Evolutionary conservation across 2,329 filamentous ascomycete species (phyloP).

Genomic region (Hypoxylon sp.): DNA sequence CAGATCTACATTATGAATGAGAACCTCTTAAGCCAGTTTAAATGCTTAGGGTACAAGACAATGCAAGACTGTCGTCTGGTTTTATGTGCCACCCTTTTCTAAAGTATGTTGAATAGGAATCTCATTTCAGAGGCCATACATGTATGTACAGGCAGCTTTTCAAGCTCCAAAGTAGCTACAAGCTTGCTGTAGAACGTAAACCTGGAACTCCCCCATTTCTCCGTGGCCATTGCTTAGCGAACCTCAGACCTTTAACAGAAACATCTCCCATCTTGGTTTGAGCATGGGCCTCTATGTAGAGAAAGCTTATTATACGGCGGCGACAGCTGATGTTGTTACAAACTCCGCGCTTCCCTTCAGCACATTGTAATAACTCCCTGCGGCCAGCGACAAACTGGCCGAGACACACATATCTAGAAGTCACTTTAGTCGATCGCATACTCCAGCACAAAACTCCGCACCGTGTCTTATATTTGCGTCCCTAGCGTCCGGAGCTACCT

Average conservation of each 20-base stretch:
- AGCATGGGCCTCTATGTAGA: slow-evolving; percentile 20
- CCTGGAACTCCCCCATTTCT: slow-evolving; percentile 7
- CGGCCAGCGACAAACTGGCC: slow-evolving; percentile 6
- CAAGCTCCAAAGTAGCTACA: slow-evolving; percentile 3
- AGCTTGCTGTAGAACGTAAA: slow-evolving; percentile 5
- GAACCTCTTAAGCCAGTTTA: neutral
- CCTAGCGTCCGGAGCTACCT: slow-evolving; percentile 11
- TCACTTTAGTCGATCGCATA: slow-evolving; percentile 15
- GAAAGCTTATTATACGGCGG: slow-evolving; percentile 35
- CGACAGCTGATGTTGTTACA: slow-evolving; percentile 41
- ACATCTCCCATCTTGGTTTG: slow-evolving; percentile 10
- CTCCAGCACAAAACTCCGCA: slow-evolving; percentile 34
- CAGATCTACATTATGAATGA: neutral
- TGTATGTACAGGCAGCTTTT: slow-evolving; percentile 5
- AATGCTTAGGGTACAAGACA: neutral
- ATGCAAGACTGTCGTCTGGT: neutral
- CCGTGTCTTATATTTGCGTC: slow-evolving; percentile 30
- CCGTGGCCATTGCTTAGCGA: neutral
- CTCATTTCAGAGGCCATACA: slow-evolving; percentile 1
- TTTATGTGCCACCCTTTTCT: neutral
- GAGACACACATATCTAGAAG: slow-evolving; percentile 32
- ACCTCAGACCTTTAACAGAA: slow-evolving; percentile 1
- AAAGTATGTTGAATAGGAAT: neutral
- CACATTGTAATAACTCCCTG: slow-evolving; percentile 35
- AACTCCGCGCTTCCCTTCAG: slow-evolving; percentile 44